A percentile compares a stretch with the other conserved stretches of the same genome.
Conservation (phyloP, 495 filamentous ascomycete genomes). For the Trichoderma orchidacearum region DNA sequence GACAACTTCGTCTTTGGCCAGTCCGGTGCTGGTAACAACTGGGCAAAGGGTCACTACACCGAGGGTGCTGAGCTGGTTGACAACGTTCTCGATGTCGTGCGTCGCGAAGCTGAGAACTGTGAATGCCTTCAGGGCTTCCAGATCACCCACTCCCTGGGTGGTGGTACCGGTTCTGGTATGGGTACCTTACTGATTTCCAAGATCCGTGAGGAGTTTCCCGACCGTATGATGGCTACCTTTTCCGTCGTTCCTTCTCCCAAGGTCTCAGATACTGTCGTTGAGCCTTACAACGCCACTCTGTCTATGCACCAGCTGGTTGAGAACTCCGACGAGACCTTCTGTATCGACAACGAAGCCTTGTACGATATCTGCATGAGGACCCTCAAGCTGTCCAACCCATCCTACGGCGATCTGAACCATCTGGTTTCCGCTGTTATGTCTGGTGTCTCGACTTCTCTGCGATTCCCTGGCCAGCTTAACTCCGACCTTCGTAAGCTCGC, state of each 20-base stretch:
- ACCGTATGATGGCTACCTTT: slow-evolving; percentile 99
- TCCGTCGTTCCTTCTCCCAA: slow-evolving; percentile 98
- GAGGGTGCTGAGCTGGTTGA: slow-evolving; percentile 99
- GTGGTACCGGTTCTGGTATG: slow-evolving; percentile 99
- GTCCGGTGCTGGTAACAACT: slow-evolving; percentile 99
- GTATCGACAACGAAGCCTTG: slow-evolving; percentile 99
- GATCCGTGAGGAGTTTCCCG: slow-evolving; percentile 99
- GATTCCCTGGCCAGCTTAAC: slow-evolving; percentile 99
- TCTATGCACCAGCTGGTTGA: slow-evolving; percentile 99
- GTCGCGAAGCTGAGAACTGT: slow-evolving; percentile 96
- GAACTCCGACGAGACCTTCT: slow-evolving; percentile 99
- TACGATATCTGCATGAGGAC: slow-evolving; percentile 99
- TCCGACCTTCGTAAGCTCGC: slow-evolving; percentile 98
- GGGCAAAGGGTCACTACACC: slow-evolving; percentile 99
- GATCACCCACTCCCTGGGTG: slow-evolving; percentile 99
- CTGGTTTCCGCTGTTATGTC: slow-evolving; percentile 99
- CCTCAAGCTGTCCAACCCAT: slow-evolving; percentile 94
- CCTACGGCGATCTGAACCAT: slow-evolving; percentile 98
- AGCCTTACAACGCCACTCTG: slow-evolving; percentile 99
- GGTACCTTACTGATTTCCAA: slow-evolving; percentile 99
- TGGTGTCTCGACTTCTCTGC: slow-evolving; percentile 94
- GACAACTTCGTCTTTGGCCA: slow-evolving; percentile 99
- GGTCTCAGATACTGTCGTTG: slow-evolving; percentile 98
- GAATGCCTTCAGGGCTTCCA: slow-evolving; percentile 99
- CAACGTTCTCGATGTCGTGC: slow-evolving; percentile 95